These are phyloP conservation scores for Beta vulgaris DNA, from an alignment of 148 eudicot species.

Conservation along the genomic window DNA sequence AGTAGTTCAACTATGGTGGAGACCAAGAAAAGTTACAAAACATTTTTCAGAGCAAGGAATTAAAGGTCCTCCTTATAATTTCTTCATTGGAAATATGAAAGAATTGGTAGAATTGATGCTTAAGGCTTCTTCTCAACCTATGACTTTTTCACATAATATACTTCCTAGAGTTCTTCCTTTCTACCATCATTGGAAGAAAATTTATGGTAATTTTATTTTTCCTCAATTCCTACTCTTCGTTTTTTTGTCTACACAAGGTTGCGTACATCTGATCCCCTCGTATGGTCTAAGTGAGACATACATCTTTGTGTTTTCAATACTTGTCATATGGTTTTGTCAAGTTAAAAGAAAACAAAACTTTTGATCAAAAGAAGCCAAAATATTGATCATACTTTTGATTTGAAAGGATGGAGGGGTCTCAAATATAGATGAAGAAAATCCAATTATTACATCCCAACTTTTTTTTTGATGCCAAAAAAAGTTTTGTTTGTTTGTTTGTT, in stretches of 20 bases:
- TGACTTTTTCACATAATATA: constrained; percentile 70
- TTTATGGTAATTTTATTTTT: constrained; percentile 53
- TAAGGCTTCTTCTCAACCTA: constrained; percentile 69
- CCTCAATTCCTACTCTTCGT: not conserved
- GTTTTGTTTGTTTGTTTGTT: constrained; percentile 4
- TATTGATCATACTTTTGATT: not conserved
- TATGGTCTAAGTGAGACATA: not conserved
- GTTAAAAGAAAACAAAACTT: constrained; percentile 12
- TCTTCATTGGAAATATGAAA: constrained; percentile 73
- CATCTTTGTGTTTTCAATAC: not conserved
- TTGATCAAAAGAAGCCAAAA: constrained; percentile 2
- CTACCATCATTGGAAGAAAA: constrained; percentile 92
- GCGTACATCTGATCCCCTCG: constrained; percentile 9
- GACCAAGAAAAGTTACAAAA: constrained; percentile 49
- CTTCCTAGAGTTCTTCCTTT: constrained; percentile 92
- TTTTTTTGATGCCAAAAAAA: constrained; percentile 5
- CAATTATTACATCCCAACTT: constrained; percentile 15
- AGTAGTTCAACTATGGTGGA: constrained; percentile 66
- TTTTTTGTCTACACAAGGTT: not conserved
- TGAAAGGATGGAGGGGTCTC: constrained; percentile 19
- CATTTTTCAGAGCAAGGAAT: constrained; percentile 79
- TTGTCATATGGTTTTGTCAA: constrained; percentile 3
- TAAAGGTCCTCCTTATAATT: constrained; percentile 66
- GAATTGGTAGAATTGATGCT: constrained; percentile 70
- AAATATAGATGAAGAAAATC: constrained; percentile 10